Base-by-base conservation (phyloP, 306 rosid genomes). In the Cicer arietinum region DNA sequence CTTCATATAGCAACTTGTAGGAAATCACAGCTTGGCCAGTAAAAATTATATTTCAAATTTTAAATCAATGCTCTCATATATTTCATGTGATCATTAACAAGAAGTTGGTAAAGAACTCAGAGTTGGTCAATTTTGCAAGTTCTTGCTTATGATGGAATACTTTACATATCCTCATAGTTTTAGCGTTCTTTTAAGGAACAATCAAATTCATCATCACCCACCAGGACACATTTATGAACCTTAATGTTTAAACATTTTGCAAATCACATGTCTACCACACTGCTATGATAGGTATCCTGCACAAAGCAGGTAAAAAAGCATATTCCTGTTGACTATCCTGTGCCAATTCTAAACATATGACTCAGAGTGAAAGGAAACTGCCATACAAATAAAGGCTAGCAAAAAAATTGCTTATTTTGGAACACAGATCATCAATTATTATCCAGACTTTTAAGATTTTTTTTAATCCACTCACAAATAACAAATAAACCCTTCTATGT, bases 1-100 rank as follows among this genome's bases (percentile, higher is more conserved):
- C 51, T 73, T 41, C 51, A 43, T 77, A 52, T 8, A n/a, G 42
- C 45, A 78, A 79, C 78, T 52, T 58, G n/a, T 50, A 77, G 73
- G 12, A 35, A 75, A 43, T 25, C 76, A 76, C 7, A 39, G 12
- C 41, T 13, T 48, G 62, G 17, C 51, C 39, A 59, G 37, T 50
- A 60, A 72, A 77, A 72, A 66, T 37, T 39, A 50, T 70, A 57
- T 58, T 46, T 75, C 67, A 54, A 56, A 6, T 14, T 59, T 41
- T 59, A 60, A 54, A 39, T 6, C 47, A 46, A 80, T 6, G 46
- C 47, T 25, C 11, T 42, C 46, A 73, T 51, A 75, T 42, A 63
- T 47, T 77, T 42, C 40, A 30, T 14, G n/a, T 10, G 25, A 62
- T 39, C 50, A 73, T 56, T 58, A 74, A 51, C 10, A 18, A 3